A percentile compares a stretch with the other conserved stretches of the same genome.
Conservation (phyloP, 306 rosid genomes). For the Glycine soja region DNA sequence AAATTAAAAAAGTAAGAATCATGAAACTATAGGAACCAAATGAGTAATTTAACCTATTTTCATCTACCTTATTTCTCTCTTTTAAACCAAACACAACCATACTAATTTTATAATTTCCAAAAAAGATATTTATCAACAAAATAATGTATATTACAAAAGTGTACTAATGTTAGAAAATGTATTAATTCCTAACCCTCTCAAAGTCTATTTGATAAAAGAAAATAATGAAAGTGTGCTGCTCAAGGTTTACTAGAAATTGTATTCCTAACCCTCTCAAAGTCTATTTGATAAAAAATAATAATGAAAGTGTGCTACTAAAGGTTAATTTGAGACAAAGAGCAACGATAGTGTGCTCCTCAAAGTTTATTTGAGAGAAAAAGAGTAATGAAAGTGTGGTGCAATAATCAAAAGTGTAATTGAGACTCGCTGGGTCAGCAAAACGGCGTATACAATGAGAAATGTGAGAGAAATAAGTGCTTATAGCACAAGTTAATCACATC, state of each 20-base stretch:
- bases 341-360: background rate
- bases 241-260: too few relatives aligned
- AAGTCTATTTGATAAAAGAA: too few relatives aligned
- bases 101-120: background rate
- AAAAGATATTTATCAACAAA: background rate
- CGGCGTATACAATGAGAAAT: conserved; percentile 11
- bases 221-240: too few relatives aligned
- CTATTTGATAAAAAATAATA: background rate
- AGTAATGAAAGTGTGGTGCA: background rate
- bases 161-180: too few relatives aligned
- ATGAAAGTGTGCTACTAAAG: background rate
- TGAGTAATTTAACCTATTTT: too few relatives aligned
- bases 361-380: background rate
- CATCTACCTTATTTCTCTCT: too few relatives aligned
- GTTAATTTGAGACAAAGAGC: background rate
- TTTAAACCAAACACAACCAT: background rate
- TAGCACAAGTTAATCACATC: conserved; percentile 47
- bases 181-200: too few relatives aligned
- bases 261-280: background rate
- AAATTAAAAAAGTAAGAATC: too few relatives aligned
- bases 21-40: too few relatives aligned
- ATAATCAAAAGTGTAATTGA: background rate
- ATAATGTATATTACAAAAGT: background rate
- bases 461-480: conserved; percentile 42
- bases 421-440: background rate